Percentiles rank a stretch among this genome's conserved stretches.
These are phyloP conservation scores for Echium plantagineum DNA, from an alignment of 257 asterid genomes.

Conservation along the genomic window DNA sequence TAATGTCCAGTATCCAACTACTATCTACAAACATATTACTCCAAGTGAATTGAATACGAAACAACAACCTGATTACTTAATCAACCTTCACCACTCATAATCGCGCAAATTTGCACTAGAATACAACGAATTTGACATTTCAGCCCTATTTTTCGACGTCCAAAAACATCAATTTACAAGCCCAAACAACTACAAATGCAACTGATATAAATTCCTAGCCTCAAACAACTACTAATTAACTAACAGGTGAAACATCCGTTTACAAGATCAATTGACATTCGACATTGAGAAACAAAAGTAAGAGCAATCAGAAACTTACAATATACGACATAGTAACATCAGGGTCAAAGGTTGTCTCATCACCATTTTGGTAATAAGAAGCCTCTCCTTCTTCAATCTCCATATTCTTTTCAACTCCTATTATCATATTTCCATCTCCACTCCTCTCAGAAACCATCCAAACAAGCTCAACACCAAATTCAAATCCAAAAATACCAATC, in stretches of 20 bases:
- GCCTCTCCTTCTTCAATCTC: constrained; percentile 99
- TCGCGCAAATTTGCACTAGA: neutral
- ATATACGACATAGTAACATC: constrained; percentile 87
- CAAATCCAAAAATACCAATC: no score
- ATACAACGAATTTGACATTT: no score
- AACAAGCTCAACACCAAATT: constrained; percentile 33
- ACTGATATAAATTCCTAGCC: neutral
- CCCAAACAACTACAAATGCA: neutral
- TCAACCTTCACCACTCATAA: neutral
- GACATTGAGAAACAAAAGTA: neutral
- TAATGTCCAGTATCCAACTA: neutral
- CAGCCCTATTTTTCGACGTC: no score
- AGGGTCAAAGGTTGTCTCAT: constrained; percentile 75
- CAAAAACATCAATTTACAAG: no score
- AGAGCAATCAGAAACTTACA: constrained; percentile 30
- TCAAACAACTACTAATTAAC: neutral
- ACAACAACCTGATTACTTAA: neutral
- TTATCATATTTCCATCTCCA: no score
- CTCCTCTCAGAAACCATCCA: no score
- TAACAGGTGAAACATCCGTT: neutral
- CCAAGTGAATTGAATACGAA: neutral
- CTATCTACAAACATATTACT: neutral
- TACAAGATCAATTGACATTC: neutral
- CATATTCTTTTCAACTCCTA: constrained; percentile 16
- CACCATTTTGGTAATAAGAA: constrained; percentile 26